A percentile compares a stretch with the other conserved stretches of the same genome.
Conservation (phyloP, 2,329 filamentous ascomycete species). For the Pyrenophora graminea region DNA sequence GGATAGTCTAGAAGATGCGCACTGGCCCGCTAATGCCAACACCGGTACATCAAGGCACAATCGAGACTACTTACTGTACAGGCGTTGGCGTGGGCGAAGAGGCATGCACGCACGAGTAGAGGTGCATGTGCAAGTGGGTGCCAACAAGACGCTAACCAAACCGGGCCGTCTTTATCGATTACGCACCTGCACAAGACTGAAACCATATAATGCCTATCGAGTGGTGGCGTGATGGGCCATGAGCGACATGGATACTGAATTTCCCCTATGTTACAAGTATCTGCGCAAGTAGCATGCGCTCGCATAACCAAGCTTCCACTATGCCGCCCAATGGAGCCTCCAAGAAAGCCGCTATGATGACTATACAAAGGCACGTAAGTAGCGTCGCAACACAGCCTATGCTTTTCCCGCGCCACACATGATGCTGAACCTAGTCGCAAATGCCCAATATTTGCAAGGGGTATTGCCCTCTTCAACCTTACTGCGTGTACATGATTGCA, state of each 20-base stretch:
- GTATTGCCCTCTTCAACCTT: conserved; percentile 13
- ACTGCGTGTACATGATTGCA: conserved; percentile 20
- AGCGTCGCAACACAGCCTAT: conserved; percentile 20
- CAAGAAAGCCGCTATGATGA: conserved; percentile 37
- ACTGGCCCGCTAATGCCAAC: not conserved
- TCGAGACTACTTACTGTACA: not conserved
- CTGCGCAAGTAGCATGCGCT: conserved; percentile 22
- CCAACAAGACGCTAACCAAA: conserved; percentile 23
- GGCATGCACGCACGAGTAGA: not conserved
- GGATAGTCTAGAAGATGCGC: conserved; percentile 4
- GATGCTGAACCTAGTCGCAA: conserved; percentile 18
- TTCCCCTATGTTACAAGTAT: conserved; percentile 38
- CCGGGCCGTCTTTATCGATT: conserved; percentile 38
- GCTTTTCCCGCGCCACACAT: conserved; percentile 20
- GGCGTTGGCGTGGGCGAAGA: conserved; percentile 3
- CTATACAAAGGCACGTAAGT: conserved; percentile 30
- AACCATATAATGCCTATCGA: not conserved
- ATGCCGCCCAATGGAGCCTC: conserved; percentile 35
- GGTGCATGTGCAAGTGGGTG: conserved; percentile 25
- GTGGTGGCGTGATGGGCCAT: not conserved
- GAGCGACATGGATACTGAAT: conserved; percentile 17
- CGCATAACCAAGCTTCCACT: conserved; percentile 29
- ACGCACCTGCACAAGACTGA: conserved; percentile 22
- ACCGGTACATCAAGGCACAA: not conserved
- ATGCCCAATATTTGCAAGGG: conserved; percentile 25